Evolutionary conservation across 305 asterid genomes (phyloP), one percentile per base, ranked within the genome.

Genomic region (Lippia alba): DNA sequence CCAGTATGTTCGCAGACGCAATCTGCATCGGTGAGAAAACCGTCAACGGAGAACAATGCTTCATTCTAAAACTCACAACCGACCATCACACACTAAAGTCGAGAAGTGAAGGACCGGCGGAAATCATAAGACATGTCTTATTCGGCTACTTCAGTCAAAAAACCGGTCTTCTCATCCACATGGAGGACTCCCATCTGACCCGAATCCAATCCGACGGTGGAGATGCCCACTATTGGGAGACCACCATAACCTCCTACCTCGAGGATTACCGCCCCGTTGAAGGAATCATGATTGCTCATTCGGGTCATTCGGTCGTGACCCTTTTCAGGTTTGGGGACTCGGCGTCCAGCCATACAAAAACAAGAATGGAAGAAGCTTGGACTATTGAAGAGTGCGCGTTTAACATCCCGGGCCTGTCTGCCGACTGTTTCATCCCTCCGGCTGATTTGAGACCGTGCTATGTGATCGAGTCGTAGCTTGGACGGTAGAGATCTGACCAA

Each of bases 361-460:
- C 96, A 0, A 79, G 90, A 68, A 88, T 90, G 95, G 96, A 88
- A 74, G 96, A 90, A 79, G 85, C 81, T 16, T 90, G 96, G 96
- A 86, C 90, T 5, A 90, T 90, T 1, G 94, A 87, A 50, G 96
- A 90, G 83, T 94, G 83, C 0, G 92, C 92, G 0, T 90, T 90
- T 67, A 90, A 90, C 19, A 84, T 90, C 30, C 93, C 92, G 0
- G 96, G 96, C 14, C 74, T 90, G 20, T 90, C 95, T 0, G 7
- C 73, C 18, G 96, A 90, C 79, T 90, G 95, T 69, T 90, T 90
- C 55, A 88, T 90, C 30, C 95, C 96, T 4, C 96, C 95, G 1
- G 84, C 83, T 18, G 97, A 90, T 41, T 66, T 90, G 73, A 77
- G 81, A 50, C 69, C 91, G 5, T 68, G 81, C 17, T n/a, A 56